These are phyloP conservation scores for Trifolium subterraneum DNA, from an alignment of 306 rosid genomes.

Conservation along the genomic window DNA sequence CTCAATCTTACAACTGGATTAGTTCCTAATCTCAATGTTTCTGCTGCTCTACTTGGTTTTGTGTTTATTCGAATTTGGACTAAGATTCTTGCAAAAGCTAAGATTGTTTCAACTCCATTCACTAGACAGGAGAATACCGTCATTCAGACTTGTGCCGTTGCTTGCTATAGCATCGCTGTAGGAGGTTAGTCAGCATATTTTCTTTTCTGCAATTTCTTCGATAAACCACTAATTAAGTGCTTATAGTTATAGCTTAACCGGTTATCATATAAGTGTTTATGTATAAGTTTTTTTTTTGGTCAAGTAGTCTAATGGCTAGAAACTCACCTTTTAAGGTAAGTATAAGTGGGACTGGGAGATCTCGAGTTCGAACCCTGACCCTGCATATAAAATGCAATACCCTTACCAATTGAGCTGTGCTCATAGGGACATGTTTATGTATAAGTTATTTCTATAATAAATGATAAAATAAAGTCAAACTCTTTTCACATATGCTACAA, in stretches of 20 bases:
- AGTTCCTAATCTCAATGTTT: constrained; percentile 95
- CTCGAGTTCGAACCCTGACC: no score
- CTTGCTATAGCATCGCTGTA: constrained; percentile 91
- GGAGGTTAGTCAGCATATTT: constrained; percentile 63
- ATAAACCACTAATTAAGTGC: neutral
- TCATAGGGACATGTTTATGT: no score
- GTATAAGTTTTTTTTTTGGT: neutral
- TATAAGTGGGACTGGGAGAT: no score
- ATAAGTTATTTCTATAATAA: neutral
- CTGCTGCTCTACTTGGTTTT: constrained; percentile 95
- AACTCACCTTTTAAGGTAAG: no score
- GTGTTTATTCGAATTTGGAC: constrained; percentile 89
- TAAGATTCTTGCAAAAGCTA: constrained; percentile 74
- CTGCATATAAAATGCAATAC: no score
- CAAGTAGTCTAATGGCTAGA: no score
- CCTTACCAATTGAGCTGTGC: no score
- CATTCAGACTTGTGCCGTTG: constrained; percentile 96
- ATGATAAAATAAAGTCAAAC: neutral
- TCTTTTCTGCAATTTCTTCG: no score
- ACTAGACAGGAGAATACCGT: constrained; percentile 92
- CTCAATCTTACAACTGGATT: constrained; percentile 94
- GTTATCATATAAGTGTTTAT: no score
- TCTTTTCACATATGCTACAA: neutral
- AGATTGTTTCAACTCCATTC: constrained; percentile 76
- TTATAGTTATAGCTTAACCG: no score